phyloP scores from a whole-genome alignment of 1,284 basidiomycete genomes.

The Pseudozyma sp. region DNA sequence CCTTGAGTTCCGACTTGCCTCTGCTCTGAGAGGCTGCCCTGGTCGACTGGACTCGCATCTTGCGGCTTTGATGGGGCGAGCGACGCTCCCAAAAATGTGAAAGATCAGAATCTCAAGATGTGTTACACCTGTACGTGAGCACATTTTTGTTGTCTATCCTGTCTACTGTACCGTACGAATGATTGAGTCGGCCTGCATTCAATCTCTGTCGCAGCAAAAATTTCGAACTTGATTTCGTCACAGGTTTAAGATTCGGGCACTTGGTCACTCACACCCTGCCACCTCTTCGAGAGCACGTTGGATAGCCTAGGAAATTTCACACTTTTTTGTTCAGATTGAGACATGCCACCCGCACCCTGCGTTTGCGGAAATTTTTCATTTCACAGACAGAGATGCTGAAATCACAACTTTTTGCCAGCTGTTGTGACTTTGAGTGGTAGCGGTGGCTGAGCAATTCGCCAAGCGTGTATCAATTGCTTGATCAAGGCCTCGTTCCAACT shows the following conservation, averaged over 20 bases:
- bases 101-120: not conserved
- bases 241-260: not conserved
- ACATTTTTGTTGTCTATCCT: too few species aligned
- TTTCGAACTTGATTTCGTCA: constrained; percentile 14
- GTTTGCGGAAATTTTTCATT: constrained; percentile 3
- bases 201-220: not conserved
- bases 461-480: constrained; percentile 5
- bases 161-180: too few species aligned
- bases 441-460: constrained; percentile 25
- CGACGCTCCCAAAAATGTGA: constrained; percentile 23
- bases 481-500: not conserved
- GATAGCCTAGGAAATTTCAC: not conserved
- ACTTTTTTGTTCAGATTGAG: not conserved
- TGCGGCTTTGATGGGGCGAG: not conserved
- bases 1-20: too few species aligned
- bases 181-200: too few species aligned
- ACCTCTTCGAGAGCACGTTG: constrained; percentile 13
- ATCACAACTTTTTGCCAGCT: too few species aligned
- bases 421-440: not conserved
- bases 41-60: constrained; percentile 4
- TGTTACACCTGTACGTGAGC: constrained; percentile 5
- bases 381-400: not conserved
- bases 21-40: too few species aligned
- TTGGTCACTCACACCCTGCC: not conserved
- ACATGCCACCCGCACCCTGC: constrained; percentile 7